A percentile compares a stretch with the other conserved stretches of the same genome.
Conservation (phyloP, 2,329 filamentous ascomycete species). For the Monilinia aucupariae region DNA sequence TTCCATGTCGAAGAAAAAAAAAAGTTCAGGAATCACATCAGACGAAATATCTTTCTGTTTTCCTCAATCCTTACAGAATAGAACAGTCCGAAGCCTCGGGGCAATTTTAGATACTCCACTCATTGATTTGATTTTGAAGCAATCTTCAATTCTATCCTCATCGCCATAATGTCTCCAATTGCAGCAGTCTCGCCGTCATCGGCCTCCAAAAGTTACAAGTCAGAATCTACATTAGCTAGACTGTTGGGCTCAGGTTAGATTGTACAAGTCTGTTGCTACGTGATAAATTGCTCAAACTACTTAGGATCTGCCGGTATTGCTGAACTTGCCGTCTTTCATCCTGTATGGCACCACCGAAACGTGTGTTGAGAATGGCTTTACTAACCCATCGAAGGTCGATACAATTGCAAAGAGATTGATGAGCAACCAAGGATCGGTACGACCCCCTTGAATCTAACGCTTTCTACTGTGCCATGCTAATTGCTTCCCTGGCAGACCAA, state of each 20-base stretch:
- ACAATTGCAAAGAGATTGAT: slow-evolving; percentile 98
- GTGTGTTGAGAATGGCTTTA: slow-evolving; percentile 18
- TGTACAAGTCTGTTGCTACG: slow-evolving; percentile 8
- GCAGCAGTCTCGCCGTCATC: slow-evolving; percentile 36
- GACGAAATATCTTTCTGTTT: slow-evolving; percentile 11
- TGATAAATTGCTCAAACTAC: slow-evolving; percentile 21
- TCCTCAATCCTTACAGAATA: slow-evolving; percentile 9
- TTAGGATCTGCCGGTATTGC: slow-evolving; percentile 87
- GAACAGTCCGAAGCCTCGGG: not conserved
- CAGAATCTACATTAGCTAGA: slow-evolving; percentile 83
- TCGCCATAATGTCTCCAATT: slow-evolving; percentile 24
- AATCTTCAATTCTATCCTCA: slow-evolving; percentile 11
- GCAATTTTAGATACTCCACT: slow-evolving; percentile 5
- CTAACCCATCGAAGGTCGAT: slow-evolving; percentile 63
- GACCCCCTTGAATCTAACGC: not conserved
- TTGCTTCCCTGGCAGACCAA: slow-evolving; percentile 41
- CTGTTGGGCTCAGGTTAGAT: slow-evolving; percentile 80
- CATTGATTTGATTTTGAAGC: slow-evolving; percentile 15
- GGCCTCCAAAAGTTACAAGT: slow-evolving; percentile 57
- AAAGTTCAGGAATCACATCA: slow-evolving; percentile 10
- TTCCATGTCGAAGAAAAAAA: slow-evolving; percentile 8
- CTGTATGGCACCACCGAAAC: slow-evolving; percentile 47
- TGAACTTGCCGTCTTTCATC: slow-evolving; percentile 89
- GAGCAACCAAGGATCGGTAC: slow-evolving; percentile 83
- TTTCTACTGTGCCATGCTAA: slow-evolving; percentile 25